A percentile compares a stretch with the other conserved stretches of the same genome.
phyloP scores from a whole-genome alignment of 306 rosid genomes.

The Vicia faba region DNA sequence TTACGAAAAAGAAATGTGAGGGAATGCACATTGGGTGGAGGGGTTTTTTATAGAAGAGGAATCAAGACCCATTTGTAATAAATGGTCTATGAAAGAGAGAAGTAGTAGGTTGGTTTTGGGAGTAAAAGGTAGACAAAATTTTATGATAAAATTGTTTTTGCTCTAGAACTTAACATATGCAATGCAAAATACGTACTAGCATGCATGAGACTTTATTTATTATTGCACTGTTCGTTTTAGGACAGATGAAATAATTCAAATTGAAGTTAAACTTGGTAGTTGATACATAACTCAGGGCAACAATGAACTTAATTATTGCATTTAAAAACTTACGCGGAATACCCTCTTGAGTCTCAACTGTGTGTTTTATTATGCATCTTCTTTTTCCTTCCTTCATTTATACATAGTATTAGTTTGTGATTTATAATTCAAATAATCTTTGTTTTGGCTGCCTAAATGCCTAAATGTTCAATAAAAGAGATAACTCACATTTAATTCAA shows the following conservation, averaged over 20 bases:
- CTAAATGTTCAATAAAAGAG: too few relatives aligned
- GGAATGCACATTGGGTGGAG: constrained; percentile 1
- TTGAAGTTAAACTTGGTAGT: neutral
- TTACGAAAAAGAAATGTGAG: neutral
- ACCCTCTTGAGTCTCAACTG: constrained; percentile 1
- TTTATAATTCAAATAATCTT: neutral
- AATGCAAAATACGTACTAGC: too few relatives aligned
- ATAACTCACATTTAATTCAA: neutral
- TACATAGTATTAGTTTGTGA: neutral
- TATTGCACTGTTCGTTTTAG: too few relatives aligned
- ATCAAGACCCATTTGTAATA: constrained; percentile 37
- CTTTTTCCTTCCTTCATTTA: neutral
- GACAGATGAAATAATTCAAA: neutral
- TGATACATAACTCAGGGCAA: neutral
- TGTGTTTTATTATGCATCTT: neutral
- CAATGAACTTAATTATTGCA: neutral
- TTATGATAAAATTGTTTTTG: too few relatives aligned
- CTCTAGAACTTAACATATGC: too few relatives aligned
- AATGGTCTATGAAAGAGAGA: constrained; percentile 6
- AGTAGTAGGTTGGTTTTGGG: constrained; percentile 34
- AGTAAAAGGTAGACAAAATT: too few relatives aligned
- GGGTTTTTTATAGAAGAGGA: constrained; percentile 25
- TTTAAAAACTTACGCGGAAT: constrained; percentile 5
- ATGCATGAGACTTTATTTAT: too few relatives aligned
- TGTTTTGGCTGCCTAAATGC: too few relatives aligned